phyloP scores from a whole-genome alignment of 495 filamentous ascomycete species.

The Trichoderma erinaceum region DNA sequence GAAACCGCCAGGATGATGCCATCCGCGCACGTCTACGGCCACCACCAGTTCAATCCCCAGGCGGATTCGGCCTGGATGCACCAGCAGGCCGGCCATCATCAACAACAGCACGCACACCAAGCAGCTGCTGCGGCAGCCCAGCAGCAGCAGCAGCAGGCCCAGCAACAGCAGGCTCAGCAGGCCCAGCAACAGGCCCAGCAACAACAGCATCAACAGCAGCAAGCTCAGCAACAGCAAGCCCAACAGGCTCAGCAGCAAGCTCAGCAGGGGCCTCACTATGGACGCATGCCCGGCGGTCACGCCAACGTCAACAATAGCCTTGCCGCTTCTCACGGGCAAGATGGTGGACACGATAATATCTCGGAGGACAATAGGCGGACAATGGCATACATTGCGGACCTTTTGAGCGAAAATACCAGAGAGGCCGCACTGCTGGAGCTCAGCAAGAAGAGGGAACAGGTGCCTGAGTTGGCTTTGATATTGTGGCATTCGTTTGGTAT shows the following conservation, averaged over 20 bases:
- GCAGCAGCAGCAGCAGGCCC: conserved; percentile 56
- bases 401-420: conserved; percentile 78
- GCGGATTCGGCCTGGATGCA: conserved; percentile 75
- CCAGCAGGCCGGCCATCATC: conserved; percentile 59
- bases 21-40: conserved; percentile 43
- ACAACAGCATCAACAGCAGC: conserved; percentile 20
- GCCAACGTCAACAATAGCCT: conserved; percentile 33
- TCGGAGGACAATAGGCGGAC: conserved; percentile 91
- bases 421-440: conserved; percentile 92
- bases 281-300: conserved; percentile 61
- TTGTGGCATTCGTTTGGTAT: conserved; percentile 98
- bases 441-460: conserved; percentile 98
- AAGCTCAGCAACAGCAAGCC: conserved; percentile 20
- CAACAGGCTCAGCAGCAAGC: conserved; percentile 15
- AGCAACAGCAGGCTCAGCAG: conserved; percentile 23
- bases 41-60: conserved; percentile 71
- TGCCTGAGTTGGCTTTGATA: conserved; percentile 91
- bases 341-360: conserved; percentile 48
- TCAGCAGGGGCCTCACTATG: conserved; percentile 50
- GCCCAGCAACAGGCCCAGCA: conserved; percentile 22
- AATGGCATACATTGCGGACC: conserved; percentile 85
- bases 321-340: conserved; percentile 50
- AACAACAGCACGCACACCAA: conserved; percentile 51
- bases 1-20: conserved; percentile 33
- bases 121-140: conserved; percentile 58